Percentiles rank a stretch among this genome's conserved stretches.
Conservation (phyloP, 2,329 filamentous ascomycete genomes). For the Xylaria arbuscula region DNA sequence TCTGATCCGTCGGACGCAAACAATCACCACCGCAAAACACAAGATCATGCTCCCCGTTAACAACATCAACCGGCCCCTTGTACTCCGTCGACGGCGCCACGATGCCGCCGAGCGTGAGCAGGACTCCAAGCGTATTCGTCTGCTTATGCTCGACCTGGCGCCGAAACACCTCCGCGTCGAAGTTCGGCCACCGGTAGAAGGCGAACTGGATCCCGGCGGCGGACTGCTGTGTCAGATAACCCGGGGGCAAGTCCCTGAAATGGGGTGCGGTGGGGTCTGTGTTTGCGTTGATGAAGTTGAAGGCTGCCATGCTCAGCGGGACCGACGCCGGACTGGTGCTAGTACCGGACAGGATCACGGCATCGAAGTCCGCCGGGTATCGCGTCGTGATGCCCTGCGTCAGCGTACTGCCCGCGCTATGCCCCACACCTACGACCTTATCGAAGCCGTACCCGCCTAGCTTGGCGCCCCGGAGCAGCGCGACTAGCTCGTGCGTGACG, state of each 20-base stretch:
- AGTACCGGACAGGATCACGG: constrained; percentile 53
- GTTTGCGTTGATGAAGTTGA: constrained; percentile 38
- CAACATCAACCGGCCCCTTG: constrained; percentile 40
- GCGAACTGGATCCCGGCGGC: constrained; percentile 40
- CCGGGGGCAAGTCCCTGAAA: constrained; percentile 41
- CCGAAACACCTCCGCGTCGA: constrained; percentile 35
- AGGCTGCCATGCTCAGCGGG: constrained; percentile 32
- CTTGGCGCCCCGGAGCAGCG: constrained; percentile 42
- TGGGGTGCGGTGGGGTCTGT: constrained; percentile 38
- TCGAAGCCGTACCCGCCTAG: constrained; percentile 45
- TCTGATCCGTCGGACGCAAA: constrained; percentile 40
- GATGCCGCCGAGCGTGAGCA: constrained; percentile 32
- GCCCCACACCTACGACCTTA: constrained; percentile 54
- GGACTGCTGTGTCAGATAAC: constrained; percentile 38
- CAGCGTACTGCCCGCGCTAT: constrained; percentile 53
- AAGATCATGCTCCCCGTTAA: constrained; percentile 43
- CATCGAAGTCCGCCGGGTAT: constrained; percentile 51
- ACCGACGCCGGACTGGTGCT: constrained; percentile 34
- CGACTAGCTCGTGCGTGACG: constrained; percentile 51
- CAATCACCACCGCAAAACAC: constrained; percentile 44
- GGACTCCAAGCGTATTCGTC: constrained; percentile 41
- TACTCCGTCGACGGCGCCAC: constrained; percentile 38
- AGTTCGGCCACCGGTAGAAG: constrained; percentile 41
- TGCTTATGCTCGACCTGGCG: constrained; percentile 41
- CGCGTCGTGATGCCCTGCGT: constrained; percentile 49